phyloP scores from a whole-genome alignment of 768 basidiomycete species.

The Lactarius hengduanensis region DNA sequence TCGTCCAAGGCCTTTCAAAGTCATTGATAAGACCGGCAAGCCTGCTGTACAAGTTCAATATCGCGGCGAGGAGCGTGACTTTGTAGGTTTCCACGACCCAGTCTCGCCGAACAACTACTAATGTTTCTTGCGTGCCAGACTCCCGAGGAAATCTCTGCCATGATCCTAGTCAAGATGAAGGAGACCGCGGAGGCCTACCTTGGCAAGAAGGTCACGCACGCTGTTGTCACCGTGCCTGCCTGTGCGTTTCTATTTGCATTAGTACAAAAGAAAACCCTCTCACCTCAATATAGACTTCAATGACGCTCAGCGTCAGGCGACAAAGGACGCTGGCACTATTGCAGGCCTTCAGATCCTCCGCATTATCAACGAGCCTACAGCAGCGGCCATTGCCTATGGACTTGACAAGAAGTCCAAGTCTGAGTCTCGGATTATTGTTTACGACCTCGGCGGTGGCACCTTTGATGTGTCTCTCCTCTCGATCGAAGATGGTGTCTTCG shows the following conservation, averaged over 20 bases:
- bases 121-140: conserved; percentile 47
- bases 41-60: conserved; percentile 75
- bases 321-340: conserved; percentile 96
- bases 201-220: conserved; percentile 93
- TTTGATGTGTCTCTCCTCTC: conserved; percentile 95
- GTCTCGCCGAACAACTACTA: background rate
- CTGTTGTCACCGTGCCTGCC: conserved; percentile 97
- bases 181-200: conserved; percentile 99
- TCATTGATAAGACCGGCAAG: conserved; percentile 77
- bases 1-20: conserved; percentile 60
- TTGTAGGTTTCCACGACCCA: conserved; percentile 53
- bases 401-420: conserved; percentile 88
- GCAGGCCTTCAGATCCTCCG: conserved; percentile 93
- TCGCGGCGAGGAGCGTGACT: conserved; percentile 76
- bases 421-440: conserved; percentile 95
- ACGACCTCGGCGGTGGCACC: conserved; percentile 97
- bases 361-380: conserved; percentile 98
- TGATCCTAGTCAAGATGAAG: conserved; percentile 98
- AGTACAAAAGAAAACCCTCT: conserved; percentile 5
- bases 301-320: conserved; percentile 98
- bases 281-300: conserved; percentile 71
- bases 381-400: conserved; percentile 97
- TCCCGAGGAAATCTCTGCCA: conserved; percentile 92
- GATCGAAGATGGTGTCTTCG: conserved; percentile 61
- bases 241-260: conserved; percentile 48